These are phyloP conservation scores for Tetragonia tetragonoides DNA, from an alignment of 148 eudicot genomes.

Conservation along the genomic window DNA sequence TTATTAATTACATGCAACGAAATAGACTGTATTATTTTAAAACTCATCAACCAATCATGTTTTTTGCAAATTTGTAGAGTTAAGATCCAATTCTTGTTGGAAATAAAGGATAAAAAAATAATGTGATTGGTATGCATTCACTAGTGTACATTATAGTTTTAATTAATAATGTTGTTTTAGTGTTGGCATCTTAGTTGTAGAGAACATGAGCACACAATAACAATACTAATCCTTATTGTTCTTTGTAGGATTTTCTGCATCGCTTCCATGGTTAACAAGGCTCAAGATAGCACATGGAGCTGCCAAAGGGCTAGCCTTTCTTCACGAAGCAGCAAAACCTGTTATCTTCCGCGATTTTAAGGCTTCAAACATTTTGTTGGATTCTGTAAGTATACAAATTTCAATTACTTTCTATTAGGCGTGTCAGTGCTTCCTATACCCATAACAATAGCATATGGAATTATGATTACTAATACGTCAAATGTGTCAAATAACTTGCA, in stretches of 20 bases:
- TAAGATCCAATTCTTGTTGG: too few species aligned
- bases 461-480: conserved; percentile 6
- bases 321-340: conserved; percentile 76
- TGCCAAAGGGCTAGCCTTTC: conserved; percentile 92
- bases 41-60: too few species aligned
- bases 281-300: conserved; percentile 91
- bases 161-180: too few species aligned
- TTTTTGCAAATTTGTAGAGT: too few species aligned
- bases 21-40: too few species aligned
- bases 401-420: not conserved
- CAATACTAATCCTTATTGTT: not conserved
- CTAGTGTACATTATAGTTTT: too few species aligned
- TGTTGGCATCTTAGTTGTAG: too few species aligned
- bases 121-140: too few species aligned
- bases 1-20: too few species aligned
- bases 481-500: conserved; percentile 10
- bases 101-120: too few species aligned
- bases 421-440: not conserved
- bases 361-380: conserved; percentile 87
- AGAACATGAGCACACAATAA: too few species aligned
- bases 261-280: conserved; percentile 87
- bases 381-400: conserved; percentile 52
- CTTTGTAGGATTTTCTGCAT: conserved; percentile 64
- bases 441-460: too few species aligned
- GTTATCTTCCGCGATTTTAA: conserved; percentile 89